Evolutionary conservation across 163 green algal species (phyloP).

Genomic region (Chlorella variabilis): DNA sequence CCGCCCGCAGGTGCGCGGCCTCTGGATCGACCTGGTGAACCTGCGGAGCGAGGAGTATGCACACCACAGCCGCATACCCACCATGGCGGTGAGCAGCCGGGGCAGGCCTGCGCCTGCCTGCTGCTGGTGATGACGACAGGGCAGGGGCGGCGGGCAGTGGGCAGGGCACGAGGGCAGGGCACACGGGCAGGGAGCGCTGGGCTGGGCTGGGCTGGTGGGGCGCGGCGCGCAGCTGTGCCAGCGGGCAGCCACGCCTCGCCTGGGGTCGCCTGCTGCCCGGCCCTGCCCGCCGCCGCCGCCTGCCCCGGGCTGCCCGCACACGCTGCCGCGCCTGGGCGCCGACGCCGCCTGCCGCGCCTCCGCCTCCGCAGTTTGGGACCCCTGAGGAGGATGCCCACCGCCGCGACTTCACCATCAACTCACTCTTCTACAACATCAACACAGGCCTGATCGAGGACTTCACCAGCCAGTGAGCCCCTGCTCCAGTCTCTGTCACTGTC

Average conservation of each 20-base stretch:
- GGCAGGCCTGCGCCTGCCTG: not conserved
- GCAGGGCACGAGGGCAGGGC: too few species aligned
- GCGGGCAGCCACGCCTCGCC: too few species aligned
- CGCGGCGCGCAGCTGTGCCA: too few species aligned
- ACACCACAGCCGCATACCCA: slow-evolving; percentile 87
- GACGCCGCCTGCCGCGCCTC: too few species aligned
- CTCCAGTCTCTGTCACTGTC: too few species aligned
- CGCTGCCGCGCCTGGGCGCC: too few species aligned
- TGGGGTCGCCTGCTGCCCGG: too few species aligned
- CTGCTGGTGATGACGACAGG: too few species aligned
- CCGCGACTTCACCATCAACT: slow-evolving; percentile 94
- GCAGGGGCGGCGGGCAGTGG: too few species aligned
- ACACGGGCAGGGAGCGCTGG: too few species aligned
- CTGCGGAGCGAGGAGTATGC: slow-evolving; percentile 95
- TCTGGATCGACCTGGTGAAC: slow-evolving; percentile 97
- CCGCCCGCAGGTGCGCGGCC: slow-evolving; percentile 54
- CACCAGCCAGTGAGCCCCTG: slow-evolving; percentile 52
- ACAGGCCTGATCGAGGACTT: slow-evolving; percentile 80
- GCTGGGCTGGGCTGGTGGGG: too few species aligned
- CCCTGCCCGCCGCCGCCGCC: not conserved
- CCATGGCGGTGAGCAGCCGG: slow-evolving; percentile 61
- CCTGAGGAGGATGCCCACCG: slow-evolving; percentile 74
- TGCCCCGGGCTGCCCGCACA: too few species aligned
- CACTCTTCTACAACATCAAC: slow-evolving; percentile 99
- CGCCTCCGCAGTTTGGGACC: slow-evolving; percentile 87